Percentiles rank a stretch among this genome's conserved stretches.
Evolutionary conservation across 495 filamentous ascomycete genomes (phyloP).

Genomic region (Penicillium coffeae): DNA sequence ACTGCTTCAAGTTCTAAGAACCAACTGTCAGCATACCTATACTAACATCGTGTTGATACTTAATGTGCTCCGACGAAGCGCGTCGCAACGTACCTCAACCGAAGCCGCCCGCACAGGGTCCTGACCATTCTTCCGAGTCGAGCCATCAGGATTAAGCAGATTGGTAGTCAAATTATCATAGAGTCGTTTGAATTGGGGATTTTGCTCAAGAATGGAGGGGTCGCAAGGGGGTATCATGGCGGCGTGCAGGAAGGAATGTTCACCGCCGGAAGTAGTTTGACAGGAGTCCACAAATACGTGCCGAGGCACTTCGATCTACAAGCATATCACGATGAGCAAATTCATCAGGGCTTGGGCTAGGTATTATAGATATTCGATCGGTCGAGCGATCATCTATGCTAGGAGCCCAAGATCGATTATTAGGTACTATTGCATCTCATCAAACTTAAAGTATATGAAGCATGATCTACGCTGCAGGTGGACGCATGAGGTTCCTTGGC

Average conservation of each 20-base stretch:
- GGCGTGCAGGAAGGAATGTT: slow-evolving; percentile 14
- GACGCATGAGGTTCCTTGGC: too few relatives aligned
- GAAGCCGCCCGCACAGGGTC: slow-evolving; percentile 52
- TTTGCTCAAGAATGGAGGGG: slow-evolving; percentile 54
- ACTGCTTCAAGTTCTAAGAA: slow-evolving; percentile 36
- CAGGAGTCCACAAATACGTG: neutral
- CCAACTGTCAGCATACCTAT: neutral
- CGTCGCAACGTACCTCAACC: slow-evolving; percentile 42
- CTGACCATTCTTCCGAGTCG: slow-evolving; percentile 51
- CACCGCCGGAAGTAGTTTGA: slow-evolving; percentile 18
- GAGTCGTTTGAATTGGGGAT: slow-evolving; percentile 61
- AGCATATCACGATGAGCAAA: too few relatives aligned
- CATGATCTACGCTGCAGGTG: too few relatives aligned
- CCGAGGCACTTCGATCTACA: too few relatives aligned
- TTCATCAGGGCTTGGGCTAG: too few relatives aligned
- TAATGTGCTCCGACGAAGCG: neutral
- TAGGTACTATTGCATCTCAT: neutral
- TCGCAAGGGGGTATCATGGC: slow-evolving; percentile 66
- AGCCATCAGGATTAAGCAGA: slow-evolving; percentile 59
- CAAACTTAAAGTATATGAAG: too few relatives aligned
- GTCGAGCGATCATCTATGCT: neutral
- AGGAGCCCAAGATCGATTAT: neutral
- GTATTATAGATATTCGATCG: too few relatives aligned
- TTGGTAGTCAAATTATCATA: slow-evolving; percentile 57
- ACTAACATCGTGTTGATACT: neutral